Base-by-base conservation (phyloP, 306 rosid species). In the Abrus precatorius region DNA sequence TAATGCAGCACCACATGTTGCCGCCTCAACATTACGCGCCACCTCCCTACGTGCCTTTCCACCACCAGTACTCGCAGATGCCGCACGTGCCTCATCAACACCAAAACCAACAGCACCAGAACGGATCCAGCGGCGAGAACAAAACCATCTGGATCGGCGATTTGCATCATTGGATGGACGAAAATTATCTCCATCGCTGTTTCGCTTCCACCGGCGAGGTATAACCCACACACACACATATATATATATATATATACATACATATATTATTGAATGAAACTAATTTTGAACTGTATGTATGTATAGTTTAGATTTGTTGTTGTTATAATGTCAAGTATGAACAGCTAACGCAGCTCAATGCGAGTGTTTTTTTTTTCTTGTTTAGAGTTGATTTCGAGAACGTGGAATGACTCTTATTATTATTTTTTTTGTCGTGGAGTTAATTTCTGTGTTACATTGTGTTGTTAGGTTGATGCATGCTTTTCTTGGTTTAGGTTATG, bases 101-200 rank as follows among this genome's bases (percentile, higher is more conserved):
- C 12, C 88, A 82, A 20, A 89, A 83, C 3, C 85, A 82, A 13
- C 91, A 84, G 5, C 86, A 85, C 20, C 91, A 81, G 33, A 84
- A 82, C 34, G 93, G 93, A 91, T 96, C 98, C 72, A 67, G 79
- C 60, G 89, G 87, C 8, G 97, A 90, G 81, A 95, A 95, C 69
- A 96, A 92, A 85, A 93, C 99, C 33, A 62, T 96, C 50, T 96
- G 98, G 99, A 86, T 93, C 82, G 99, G 99, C 0, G 99, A 96
- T 88, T 92, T 96, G 83, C 92, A 88, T 70, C 95, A 86, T 41
- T 93, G 98, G 99, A 96, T 96, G 99, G 98, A 93, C 67, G 99
- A 96, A 75, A 89, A 72, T 79, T 96, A 88, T 81, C 97, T 96
- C 73, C 98, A 90, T 76, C 83, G 74, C 72, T 96, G 99, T 79